Evolutionary conservation across 148 eudicot species (phyloP).

Genomic region (Cornus kousa): DNA sequence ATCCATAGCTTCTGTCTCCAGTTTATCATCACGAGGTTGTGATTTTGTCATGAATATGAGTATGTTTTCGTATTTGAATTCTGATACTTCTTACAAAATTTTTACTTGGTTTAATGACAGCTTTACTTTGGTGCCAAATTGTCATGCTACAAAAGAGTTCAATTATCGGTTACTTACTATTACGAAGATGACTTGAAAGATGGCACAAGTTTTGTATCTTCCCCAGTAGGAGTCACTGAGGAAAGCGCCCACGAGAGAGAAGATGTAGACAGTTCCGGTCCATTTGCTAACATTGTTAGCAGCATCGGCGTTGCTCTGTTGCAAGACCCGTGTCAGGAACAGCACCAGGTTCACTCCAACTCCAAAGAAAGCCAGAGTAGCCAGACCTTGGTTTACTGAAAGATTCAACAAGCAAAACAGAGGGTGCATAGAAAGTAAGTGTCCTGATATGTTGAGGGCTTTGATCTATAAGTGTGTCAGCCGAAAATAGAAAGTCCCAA

Average conservation of each 20-base stretch:
- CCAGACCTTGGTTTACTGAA: conserved; percentile 90
- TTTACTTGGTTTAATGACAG: too few relatives aligned
- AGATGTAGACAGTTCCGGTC: conserved; percentile 95
- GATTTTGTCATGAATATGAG: too few relatives aligned
- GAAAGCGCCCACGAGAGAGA: conserved; percentile 87
- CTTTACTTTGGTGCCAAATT: too few relatives aligned
- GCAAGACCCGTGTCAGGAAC: conserved; percentile 76
- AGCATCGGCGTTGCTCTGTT: conserved; percentile 81
- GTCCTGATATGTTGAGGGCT: background rate
- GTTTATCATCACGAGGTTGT: background rate
- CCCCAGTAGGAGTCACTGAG: conserved; percentile 97
- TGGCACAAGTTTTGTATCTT: conserved; percentile 79
- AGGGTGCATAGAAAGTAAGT: background rate
- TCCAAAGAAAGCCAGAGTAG: conserved; percentile 88
- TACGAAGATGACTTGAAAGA: conserved; percentile 75
- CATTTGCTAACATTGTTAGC: conserved; percentile 91
- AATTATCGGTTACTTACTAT: conserved; percentile 41
- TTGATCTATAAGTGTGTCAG: too few relatives aligned
- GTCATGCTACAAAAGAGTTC: background rate
- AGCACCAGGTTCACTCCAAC: conserved; percentile 90
- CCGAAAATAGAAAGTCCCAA: too few relatives aligned
- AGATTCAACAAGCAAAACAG: background rate
- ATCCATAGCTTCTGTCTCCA: background rate
- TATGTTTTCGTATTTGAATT: too few relatives aligned
- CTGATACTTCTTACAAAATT: too few relatives aligned